Conservation (phyloP, 2,329 filamentous ascomycete species). For the Tolypocladium endophyticum region DNA sequence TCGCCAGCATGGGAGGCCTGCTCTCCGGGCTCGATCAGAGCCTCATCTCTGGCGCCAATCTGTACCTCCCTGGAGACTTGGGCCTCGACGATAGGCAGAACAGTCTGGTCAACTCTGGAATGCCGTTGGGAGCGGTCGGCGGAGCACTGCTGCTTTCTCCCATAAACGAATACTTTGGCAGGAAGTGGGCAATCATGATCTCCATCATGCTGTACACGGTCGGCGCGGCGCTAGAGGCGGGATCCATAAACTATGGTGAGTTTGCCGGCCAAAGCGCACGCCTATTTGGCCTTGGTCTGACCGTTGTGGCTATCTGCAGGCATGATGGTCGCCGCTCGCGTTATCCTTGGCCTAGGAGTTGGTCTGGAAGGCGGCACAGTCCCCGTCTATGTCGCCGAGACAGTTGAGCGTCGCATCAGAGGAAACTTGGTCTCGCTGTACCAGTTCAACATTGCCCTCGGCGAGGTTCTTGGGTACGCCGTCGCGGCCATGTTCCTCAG, state of each 20-base stretch:
- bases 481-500: conserved; percentile 62
- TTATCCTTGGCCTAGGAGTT: conserved; percentile 60
- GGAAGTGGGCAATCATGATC: conserved; percentile 59
- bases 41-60: conserved; percentile 59
- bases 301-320: conserved; percentile 12
- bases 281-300: neutral
- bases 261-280: neutral
- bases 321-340: conserved; percentile 59
- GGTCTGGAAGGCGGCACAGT: conserved; percentile 67
- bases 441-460: conserved; percentile 66
- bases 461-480: conserved; percentile 63
- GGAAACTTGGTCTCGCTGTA: conserved; percentile 66
- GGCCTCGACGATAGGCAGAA: conserved; percentile 44
- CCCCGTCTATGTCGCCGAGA: conserved; percentile 65
- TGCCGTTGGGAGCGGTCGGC: conserved; percentile 61
- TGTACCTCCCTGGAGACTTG: conserved; percentile 52
- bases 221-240: conserved; percentile 58
- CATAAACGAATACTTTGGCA: conserved; percentile 56
- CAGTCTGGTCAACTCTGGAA: conserved; percentile 58
- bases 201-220: conserved; percentile 61
- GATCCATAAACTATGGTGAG: conserved; percentile 50
- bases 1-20: conserved; percentile 66
- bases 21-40: conserved; percentile 65
- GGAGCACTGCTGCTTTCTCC: conserved; percentile 59
- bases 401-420: conserved; percentile 54